These are phyloP conservation scores for Sordaria brevicollis DNA, from an alignment of 495 filamentous ascomycete genomes.

Conservation along the genomic window DNA sequence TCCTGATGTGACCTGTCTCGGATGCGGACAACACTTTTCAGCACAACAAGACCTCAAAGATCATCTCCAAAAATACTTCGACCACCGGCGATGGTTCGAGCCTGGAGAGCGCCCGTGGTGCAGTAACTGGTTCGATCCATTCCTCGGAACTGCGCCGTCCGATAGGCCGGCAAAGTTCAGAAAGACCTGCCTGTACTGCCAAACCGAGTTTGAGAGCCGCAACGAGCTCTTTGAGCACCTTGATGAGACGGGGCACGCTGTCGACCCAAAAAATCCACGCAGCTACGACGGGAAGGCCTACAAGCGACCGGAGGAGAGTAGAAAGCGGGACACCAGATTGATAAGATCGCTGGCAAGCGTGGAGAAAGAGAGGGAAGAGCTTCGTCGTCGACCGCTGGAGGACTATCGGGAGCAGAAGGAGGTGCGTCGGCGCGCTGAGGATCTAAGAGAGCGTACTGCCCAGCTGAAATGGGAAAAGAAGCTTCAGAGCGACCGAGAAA, in stretches of 20 bases:
- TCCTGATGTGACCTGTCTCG: background rate
- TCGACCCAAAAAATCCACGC: background rate
- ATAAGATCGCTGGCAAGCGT: too few species aligned
- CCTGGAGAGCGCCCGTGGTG: background rate
- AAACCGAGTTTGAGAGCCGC: background rate
- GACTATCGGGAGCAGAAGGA: background rate
- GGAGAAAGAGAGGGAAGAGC: background rate
- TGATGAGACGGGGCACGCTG: background rate
- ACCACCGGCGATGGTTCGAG: background rate
- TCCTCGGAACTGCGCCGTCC: background rate
- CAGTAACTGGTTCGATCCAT: background rate
- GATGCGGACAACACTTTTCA: background rate
- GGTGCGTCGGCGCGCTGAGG: background rate
- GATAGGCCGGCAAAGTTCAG: background rate
- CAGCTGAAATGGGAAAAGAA: too few species aligned
- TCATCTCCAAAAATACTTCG: background rate
- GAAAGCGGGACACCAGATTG: background rate
- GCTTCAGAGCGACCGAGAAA: too few species aligned
- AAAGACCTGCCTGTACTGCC: background rate
- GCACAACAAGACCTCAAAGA: background rate
- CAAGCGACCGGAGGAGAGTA: background rate
- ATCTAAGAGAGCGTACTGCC: too few species aligned
- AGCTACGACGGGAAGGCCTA: too few species aligned
- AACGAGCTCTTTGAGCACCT: background rate
- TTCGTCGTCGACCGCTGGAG: background rate